phyloP scores from a whole-genome alignment of 176 grass and related monocot genomes.

The Triticum turgidum region DNA sequence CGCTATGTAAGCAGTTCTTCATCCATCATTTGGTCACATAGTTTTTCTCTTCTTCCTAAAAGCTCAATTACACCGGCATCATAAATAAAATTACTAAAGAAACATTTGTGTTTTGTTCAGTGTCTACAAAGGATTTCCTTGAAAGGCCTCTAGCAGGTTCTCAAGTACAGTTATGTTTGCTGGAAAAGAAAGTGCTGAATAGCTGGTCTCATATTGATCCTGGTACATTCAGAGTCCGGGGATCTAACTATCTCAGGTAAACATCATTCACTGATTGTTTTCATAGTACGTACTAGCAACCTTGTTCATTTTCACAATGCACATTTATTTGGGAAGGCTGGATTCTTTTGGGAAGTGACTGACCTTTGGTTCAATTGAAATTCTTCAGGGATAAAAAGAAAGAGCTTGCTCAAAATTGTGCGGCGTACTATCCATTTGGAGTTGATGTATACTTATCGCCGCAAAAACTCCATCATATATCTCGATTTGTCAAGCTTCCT shows the following conservation, averaged over 20 bases:
- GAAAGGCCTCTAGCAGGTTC: constrained; percentile 84
- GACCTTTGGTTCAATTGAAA: constrained; percentile 22
- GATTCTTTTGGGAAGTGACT: constrained; percentile 13
- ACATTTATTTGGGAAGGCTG: constrained; percentile 7
- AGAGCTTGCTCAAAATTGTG: constrained; percentile 81
- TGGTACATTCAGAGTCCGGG: constrained; percentile 78
- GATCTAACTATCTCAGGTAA: constrained; percentile 91
- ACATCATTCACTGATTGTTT: constrained; percentile 10
- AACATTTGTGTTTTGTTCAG: constrained; percentile 38
- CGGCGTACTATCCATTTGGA: constrained; percentile 88
- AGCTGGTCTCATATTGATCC: constrained; percentile 91
- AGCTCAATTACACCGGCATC: not conserved
- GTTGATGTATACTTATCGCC: constrained; percentile 82
- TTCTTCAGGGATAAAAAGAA: constrained; percentile 94
- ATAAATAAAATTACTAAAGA: constrained; percentile 11
- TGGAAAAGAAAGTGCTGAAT: constrained; percentile 79
- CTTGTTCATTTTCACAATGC: not conserved
- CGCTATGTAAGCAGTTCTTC: constrained; percentile 65
- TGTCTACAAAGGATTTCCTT: constrained; percentile 70
- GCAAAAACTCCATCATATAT: constrained; percentile 94
- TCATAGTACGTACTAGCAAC: constrained; percentile 10
- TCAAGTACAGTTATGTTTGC: constrained; percentile 78
- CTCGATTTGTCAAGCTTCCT: constrained; percentile 90
- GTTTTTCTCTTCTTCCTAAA: not conserved
- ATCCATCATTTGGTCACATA: not conserved